Evolutionary conservation across 441 rosid genomes (phyloP).

Genomic region (Bocquillonia castaneifolia): DNA sequence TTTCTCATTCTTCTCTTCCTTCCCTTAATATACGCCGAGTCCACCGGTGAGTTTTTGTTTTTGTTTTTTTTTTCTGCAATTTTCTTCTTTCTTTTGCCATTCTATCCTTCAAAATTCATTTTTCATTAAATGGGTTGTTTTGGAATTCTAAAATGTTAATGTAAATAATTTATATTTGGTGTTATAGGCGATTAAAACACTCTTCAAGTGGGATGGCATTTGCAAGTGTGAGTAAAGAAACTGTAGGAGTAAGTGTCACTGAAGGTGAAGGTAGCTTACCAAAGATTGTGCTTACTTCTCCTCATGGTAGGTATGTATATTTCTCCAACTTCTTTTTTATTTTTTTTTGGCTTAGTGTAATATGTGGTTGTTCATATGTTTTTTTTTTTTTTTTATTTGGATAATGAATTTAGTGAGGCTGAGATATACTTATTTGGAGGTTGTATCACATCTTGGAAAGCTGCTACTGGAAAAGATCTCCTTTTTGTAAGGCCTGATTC

Average conservation of each 20-base stretch:
- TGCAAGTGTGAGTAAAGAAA: constrained; percentile 34
- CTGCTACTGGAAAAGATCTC: constrained; percentile 65
- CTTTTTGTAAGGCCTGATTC: constrained; percentile 96
- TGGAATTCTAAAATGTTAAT: background rate
- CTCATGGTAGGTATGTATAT: constrained; percentile 52
- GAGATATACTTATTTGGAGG: constrained; percentile 89
- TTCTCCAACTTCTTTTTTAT: background rate
- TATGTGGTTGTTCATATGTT: background rate
- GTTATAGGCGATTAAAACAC: constrained; percentile 30
- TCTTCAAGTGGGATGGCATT: constrained; percentile 63
- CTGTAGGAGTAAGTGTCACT: constrained; percentile 55
- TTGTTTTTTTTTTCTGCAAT: background rate
- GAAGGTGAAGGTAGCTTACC: constrained; percentile 91
- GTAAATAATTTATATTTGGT: background rate
- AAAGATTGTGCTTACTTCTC: constrained; percentile 71
- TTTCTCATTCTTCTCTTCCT: constrained; percentile 53
- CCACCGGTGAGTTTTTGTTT: constrained; percentile 37
- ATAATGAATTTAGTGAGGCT: constrained; percentile 55
- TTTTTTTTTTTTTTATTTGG: background rate
- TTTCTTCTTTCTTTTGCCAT: background rate
- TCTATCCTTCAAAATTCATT: background rate
- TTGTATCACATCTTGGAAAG: constrained; percentile 89
- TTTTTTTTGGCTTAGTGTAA: background rate
- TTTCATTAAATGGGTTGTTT: background rate
- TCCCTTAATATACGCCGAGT: constrained; percentile 39